Base-by-base conservation (phyloP, 176 grass and related monocot species). In the Triticum turgidum region DNA sequence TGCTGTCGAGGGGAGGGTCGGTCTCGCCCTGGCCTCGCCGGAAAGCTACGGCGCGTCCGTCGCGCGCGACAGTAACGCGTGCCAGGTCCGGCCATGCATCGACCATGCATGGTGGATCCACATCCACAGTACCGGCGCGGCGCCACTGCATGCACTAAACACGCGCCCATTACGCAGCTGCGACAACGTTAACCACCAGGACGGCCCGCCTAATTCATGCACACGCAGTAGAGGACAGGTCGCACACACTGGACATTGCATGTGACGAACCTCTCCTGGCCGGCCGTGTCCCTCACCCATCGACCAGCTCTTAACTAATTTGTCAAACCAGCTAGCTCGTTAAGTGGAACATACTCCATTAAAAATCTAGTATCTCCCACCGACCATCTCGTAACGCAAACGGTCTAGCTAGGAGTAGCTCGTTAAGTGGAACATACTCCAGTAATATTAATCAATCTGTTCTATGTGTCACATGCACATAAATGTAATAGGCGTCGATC, bases 21-120 rank as follows among this genome's bases (percentile, higher is more conserved):
- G 54, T 58, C 54, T 0, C 54, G 54, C 56, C 0, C 41, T 10
- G n/a, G n/a, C 29, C 61, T 32, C n/a, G 51, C 69, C 63, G 73
- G 89, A 79, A 20, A 79, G 74, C 74, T 44, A 90, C 41, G 84
- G 11, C 29, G 37, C 79, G 86, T 25, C 56, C 56, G 56, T 3
- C 56, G 56, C 56, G 7, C 64, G 35, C 83, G 65, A 79, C 56
- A 44, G 30, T 8, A 86, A 52, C 79, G 77, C 5, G 6, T 35
- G 21, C 27, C 71, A 49, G 82, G 58, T 34, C 70, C 70, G n/a
- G 63, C 27, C 41, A 51, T 75, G 41, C 41, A 49, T 74, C 12
- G 29, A 30, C 29, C 41, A 47, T 27, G 38, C 39, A 27, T 1
- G 24, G 49, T 76, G 73, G 24, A 11, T 76, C 3, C 12, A 41